Base-by-base conservation (phyloP, 352 stramenopile genomes). In the Globisporangium heterothallicum region DNA sequence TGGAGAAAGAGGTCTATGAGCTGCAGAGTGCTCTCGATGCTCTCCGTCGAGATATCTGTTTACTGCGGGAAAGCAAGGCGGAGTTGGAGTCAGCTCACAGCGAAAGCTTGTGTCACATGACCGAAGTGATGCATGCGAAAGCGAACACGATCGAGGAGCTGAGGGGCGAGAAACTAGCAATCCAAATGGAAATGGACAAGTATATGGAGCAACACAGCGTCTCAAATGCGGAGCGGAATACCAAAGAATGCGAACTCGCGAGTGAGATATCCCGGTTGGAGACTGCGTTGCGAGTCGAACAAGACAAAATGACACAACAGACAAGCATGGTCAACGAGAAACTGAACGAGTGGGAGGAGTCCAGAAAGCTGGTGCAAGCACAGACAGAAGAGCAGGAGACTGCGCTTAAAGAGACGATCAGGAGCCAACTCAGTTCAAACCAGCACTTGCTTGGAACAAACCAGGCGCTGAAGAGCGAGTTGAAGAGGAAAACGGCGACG, bases 391-490 rank as follows among this genome's bases (percentile, higher is more conserved):
- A 49, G n/a, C 68, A 77, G 16, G 61, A 80, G 25, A n/a, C 41
- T 10, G 59, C 45, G 8, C 53, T 88, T 4, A 63, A 68, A 16
- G 56, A 56, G 5, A 68, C 61, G n/a, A 57, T 86, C 22, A 59
- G 61, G 29, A 53, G 22, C 9, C 73, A 84, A 18, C 53, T 84
- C 13, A 49, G 70, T 12, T 62, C 66, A 19, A 84, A 84, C 29
- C 56, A 51, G n/a, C 62, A 60, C 12, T 43, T 88, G 18, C 49
- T 72, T 0, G 63, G 64, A 27, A 49, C 56, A 7, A 84, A 79
- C 25, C 65, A 70, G 29, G 50, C 30, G 6, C 25, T 84, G 27
- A 78, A 84, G 56, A 56, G 32, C 0, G 56, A 81, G 13, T 53
- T 72, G 22, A n/a, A 56, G 7, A 56, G 68, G 25, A 72, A 68